These are phyloP conservation scores for Gracilaria vermiculophylla DNA, from an alignment of 23 red algal species.

Conservation along the genomic window DNA sequence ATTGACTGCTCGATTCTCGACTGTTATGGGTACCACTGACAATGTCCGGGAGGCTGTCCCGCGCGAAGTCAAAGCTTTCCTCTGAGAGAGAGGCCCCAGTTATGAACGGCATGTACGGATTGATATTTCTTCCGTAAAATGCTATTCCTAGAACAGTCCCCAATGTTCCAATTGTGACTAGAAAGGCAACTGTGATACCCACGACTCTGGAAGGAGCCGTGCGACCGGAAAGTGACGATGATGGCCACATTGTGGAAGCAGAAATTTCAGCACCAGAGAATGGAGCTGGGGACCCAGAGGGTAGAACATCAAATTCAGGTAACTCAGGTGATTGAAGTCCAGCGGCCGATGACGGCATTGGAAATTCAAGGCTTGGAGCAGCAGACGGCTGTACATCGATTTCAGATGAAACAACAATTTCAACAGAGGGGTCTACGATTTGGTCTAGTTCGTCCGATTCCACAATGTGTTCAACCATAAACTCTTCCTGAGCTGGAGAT, in stretches of 20 bases:
- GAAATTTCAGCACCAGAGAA: neutral
- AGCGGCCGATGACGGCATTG: neutral
- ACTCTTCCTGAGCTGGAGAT: neutral
- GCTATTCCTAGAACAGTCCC: neutral
- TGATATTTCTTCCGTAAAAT: constrained; percentile 6
- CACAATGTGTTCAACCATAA: neutral
- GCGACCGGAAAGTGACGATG: neutral
- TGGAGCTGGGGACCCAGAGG: neutral
- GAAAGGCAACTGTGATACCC: neutral
- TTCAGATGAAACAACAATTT: neutral
- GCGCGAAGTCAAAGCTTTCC: neutral
- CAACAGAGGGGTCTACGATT: neutral
- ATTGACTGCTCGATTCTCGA: neutral
- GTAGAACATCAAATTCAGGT: neutral
- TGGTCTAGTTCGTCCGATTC: neutral
- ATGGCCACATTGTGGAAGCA: neutral
- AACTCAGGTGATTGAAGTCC: neutral
- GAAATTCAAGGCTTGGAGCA: neutral
- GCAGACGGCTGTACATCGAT: neutral
- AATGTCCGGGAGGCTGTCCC: neutral
- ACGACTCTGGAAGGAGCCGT: neutral
- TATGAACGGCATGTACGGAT: constrained; percentile 16
- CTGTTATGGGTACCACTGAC: neutral
- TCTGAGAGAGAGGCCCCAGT: constrained; percentile 2
- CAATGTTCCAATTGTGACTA: neutral